phyloP scores from a whole-genome alignment of 495 filamentous ascomycete species.

The Penicillium antarcticum region DNA sequence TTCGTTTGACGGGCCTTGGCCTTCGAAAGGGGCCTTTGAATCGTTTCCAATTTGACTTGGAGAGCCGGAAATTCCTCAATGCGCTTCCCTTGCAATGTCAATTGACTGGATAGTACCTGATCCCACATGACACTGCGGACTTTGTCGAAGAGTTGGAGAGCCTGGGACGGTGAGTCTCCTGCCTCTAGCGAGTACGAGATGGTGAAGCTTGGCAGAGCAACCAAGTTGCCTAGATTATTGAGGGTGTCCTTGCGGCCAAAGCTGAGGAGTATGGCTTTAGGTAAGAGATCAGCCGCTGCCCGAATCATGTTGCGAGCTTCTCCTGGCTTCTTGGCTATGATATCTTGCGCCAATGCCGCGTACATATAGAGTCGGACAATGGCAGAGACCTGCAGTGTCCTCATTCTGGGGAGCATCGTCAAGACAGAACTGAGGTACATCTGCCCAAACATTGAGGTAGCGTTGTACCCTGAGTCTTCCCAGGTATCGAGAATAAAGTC shows the following conservation, averaged over 20 bases:
- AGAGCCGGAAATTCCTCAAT: not conserved
- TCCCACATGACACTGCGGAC: constrained; percentile 6
- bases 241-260: constrained; percentile 1
- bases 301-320: constrained; percentile 1
- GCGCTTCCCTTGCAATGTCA: not conserved
- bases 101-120: not conserved
- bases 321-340: not conserved
- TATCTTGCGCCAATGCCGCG: not conserved
- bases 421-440: not conserved
- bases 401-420: not conserved
- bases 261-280: constrained; percentile 1
- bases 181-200: constrained; percentile 1
- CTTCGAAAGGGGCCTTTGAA: too few relatives aligned
- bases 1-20: too few relatives aligned
- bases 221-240: not conserved
- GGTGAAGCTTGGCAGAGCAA: not conserved
- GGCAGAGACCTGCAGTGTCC: not conserved
- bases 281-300: not conserved
- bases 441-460: not conserved
- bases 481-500: not conserved
- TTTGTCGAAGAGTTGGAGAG: constrained; percentile 6
- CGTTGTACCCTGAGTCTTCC: not conserved
- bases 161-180: not conserved
- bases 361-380: constrained; percentile 2
- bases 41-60: too few relatives aligned